Percentiles rank a stretch among this genome's conserved stretches.
phyloP scores from a whole-genome alignment of 306 rosid species.

The Ceratonia siliqua region DNA sequence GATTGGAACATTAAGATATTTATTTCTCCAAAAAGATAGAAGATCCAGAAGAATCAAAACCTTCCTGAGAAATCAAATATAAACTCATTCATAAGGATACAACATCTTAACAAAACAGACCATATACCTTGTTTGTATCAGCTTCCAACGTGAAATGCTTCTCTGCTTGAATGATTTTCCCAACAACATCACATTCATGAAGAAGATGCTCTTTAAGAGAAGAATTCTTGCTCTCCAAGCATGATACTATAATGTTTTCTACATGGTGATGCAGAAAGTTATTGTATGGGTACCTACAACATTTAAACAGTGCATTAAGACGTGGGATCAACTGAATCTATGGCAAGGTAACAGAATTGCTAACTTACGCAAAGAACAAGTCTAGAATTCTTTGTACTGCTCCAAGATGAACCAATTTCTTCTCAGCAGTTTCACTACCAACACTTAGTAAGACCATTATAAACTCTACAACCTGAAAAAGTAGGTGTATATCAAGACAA shows the following conservation, averaged over 20 bases:
- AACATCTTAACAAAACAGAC: neutral
- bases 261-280: conserved; percentile 94
- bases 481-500: conserved; percentile 16
- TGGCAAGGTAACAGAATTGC: conserved; percentile 25
- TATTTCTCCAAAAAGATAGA: neutral
- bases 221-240: conserved; percentile 89
- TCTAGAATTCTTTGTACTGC: conserved; percentile 77
- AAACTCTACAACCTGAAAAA: conserved; percentile 86
- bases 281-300: conserved; percentile 86
- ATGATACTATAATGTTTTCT: conserved; percentile 74
- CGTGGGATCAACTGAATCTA: conserved; percentile 26
- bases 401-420: conserved; percentile 79
- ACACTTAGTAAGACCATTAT: conserved; percentile 81
- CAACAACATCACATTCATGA: conserved; percentile 74
- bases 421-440: conserved; percentile 90
- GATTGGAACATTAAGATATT: conserved; percentile 8
- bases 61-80: neutral
- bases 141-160: conserved; percentile 60
- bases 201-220: conserved; percentile 76
- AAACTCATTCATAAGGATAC: conserved; percentile 11
- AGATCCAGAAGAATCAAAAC: neutral
- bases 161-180: conserved; percentile 77
- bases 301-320: conserved; percentile 40
- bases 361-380: conserved; percentile 87
- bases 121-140: conserved; percentile 61